Evolutionary conservation across 306 rosid genomes (phyloP).

Genomic region (Spatholobus suberectus): DNA sequence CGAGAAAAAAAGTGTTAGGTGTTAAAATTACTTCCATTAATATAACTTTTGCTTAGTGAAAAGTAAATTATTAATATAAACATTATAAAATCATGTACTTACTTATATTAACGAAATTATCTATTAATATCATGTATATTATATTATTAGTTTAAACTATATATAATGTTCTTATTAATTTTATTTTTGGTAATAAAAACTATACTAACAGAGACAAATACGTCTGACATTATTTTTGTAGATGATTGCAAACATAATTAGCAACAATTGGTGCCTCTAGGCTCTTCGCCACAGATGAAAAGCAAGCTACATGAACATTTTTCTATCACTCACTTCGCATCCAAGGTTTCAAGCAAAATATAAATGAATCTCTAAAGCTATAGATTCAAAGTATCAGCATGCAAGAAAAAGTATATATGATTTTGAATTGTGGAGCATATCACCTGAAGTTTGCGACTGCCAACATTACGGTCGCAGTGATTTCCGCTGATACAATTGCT

Average conservation of each 20-base stretch:
- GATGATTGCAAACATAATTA: background rate
- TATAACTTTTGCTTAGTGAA: background rate
- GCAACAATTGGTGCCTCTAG: too few relatives aligned
- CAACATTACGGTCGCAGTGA: background rate
- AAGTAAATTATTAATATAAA: background rate
- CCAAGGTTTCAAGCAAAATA: background rate
- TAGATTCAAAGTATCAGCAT: background rate
- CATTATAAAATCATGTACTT: background rate
- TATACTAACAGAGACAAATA: background rate
- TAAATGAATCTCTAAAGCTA: conserved; percentile 1
- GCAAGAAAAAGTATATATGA: background rate
- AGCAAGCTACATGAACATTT: background rate
- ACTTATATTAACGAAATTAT: background rate
- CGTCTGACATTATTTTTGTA: background rate
- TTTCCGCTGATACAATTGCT: background rate
- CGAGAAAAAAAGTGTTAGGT: background rate
- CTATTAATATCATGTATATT: background rate
- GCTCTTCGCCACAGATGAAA: background rate
- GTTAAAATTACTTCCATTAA: background rate
- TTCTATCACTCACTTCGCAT: background rate
- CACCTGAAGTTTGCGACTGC: background rate
- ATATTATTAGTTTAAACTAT: background rate
- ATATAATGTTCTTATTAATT: background rate
- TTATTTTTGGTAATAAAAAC: background rate
- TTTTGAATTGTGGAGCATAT: background rate